Evolutionary conservation across 2,329 filamentous ascomycete species (phyloP), one percentile per base, ranked within the genome.

Genomic region (Xylaria sp.): DNA sequence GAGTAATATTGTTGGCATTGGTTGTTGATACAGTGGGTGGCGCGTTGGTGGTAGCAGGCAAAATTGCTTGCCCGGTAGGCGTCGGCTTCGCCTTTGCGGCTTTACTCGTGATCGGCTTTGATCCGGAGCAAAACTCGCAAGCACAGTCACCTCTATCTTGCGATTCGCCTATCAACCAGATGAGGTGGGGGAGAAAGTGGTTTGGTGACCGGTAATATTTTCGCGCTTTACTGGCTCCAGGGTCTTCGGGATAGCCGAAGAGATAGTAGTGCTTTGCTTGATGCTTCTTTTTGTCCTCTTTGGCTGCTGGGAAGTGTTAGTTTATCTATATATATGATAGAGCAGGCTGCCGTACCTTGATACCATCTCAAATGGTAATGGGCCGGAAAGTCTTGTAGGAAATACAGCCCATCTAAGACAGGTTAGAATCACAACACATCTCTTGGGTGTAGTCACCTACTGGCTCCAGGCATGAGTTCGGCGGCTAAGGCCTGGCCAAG

Each of bases 151-250:
- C 68, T 17, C 45, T 63, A 24, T 74, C 65, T n/a, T 65, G 56
- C 1, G 68, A 72, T 7, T 72, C 71, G 1, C 67, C 68, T 24
- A 69, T 24, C 11, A 77, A 47, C 73, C 73, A 77, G 1, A 75
- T 27, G 5, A 76, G 69, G 62, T 77, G 75, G 11, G 72, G 70
- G 9, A 75, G 70, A 60, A 77, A 77, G 1, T 75, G 73, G 30
- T 60, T 57, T 8, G 71, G 60, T 5, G 75, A 75, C 19, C 73
- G 68, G 53, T 69, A 77, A 32, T 61, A 70, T 65, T 71, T 72
- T 3, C 71, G 65, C 4, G 64, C 67, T 66, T 64, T 67, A n/a
- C 24, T 74, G 19, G 27, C 42, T 47, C 72, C 17, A 2, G 53
- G 19, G 2, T 67, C 67, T 30, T 70, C 66, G 3, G 75, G 74